Evolutionary conservation across 805 yeast genomes (phyloP).

Genomic region (Ogataea glucozyma): DNA sequence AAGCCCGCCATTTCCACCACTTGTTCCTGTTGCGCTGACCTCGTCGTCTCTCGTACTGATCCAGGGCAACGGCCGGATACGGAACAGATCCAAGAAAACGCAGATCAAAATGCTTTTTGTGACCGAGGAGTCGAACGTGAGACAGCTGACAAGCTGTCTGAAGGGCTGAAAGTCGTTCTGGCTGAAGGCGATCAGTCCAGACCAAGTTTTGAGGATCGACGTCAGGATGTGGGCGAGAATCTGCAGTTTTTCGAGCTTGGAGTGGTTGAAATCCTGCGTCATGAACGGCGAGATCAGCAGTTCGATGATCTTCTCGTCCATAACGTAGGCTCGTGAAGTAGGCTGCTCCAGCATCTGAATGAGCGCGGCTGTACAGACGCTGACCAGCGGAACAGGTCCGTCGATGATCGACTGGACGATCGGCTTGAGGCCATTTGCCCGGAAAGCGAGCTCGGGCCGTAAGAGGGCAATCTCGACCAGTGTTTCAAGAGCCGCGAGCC

Average conservation of each 20-base stretch:
- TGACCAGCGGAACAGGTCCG: constrained; percentile 51
- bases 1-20: constrained; percentile 9
- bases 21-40: background rate
- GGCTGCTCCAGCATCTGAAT: constrained; percentile 60
- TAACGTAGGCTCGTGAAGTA: constrained; percentile 49
- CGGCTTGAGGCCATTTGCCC: constrained; percentile 46
- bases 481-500: constrained; percentile 53
- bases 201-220: constrained; percentile 65
- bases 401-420: constrained; percentile 51
- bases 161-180: constrained; percentile 57
- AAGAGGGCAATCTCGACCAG: constrained; percentile 50
- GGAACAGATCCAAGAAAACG: constrained; percentile 65
- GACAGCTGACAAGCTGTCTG: constrained; percentile 57
- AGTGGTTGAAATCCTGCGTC: constrained; percentile 53
- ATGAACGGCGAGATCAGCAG: constrained; percentile 70
- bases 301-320: constrained; percentile 64
- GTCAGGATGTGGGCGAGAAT: constrained; percentile 60
- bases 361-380: constrained; percentile 47
- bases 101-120: constrained; percentile 68
- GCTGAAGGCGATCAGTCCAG: constrained; percentile 71
- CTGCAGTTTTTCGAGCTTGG: constrained; percentile 54
- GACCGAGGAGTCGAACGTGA: constrained; percentile 56
- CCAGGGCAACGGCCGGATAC: constrained; percentile 63
- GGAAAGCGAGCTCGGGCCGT: constrained; percentile 43
- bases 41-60: constrained; percentile 19